These are phyloP conservation scores for Termitomyces titanicus DNA, from an alignment of 768 basidiomycete genomes.

Conservation along the genomic window DNA sequence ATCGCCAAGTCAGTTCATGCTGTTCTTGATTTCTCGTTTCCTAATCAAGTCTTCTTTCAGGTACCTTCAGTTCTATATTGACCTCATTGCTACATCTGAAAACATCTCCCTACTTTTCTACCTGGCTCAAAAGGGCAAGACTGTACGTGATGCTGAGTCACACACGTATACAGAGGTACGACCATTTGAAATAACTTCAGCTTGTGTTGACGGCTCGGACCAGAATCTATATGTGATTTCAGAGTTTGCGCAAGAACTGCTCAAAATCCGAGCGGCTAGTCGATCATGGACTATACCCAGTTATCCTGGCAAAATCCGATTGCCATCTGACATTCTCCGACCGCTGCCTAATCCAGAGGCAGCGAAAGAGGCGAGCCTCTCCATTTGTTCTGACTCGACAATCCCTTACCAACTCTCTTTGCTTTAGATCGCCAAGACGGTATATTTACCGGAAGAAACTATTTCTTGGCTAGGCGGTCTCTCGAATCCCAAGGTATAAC, in stretches of 20 bases:
- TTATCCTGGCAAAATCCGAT: constrained; percentile 74
- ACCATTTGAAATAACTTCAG: constrained; percentile 3
- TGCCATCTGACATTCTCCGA: constrained; percentile 82
- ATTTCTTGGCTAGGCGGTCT: constrained; percentile 53
- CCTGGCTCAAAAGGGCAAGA: constrained; percentile 80
- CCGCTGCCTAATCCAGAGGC: constrained; percentile 64
- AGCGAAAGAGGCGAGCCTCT: constrained; percentile 48
- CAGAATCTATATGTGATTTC: constrained; percentile 86
- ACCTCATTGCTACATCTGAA: constrained; percentile 70
- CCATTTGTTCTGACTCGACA: not conserved
- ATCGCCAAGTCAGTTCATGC: constrained; percentile 67
- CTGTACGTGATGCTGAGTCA: constrained; percentile 76
- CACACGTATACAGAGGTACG: constrained; percentile 66
- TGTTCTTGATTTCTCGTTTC: not conserved
- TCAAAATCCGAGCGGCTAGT: constrained; percentile 61
- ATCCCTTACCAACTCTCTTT: not conserved
- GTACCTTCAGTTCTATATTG: constrained; percentile 87
- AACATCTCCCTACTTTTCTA: constrained; percentile 83
- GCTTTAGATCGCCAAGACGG: constrained; percentile 58
- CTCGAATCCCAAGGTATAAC: constrained; percentile 33
- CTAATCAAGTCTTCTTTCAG: constrained; percentile 32
- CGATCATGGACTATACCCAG: constrained; percentile 75
- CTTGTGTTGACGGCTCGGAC: not conserved
- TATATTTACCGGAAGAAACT: constrained; percentile 64
- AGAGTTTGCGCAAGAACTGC: constrained; percentile 86